Percentiles rank a stretch among this genome's conserved stretches.
Conservation (phyloP, 352 stramenopile species). For the Pythium diclinum region DNA sequence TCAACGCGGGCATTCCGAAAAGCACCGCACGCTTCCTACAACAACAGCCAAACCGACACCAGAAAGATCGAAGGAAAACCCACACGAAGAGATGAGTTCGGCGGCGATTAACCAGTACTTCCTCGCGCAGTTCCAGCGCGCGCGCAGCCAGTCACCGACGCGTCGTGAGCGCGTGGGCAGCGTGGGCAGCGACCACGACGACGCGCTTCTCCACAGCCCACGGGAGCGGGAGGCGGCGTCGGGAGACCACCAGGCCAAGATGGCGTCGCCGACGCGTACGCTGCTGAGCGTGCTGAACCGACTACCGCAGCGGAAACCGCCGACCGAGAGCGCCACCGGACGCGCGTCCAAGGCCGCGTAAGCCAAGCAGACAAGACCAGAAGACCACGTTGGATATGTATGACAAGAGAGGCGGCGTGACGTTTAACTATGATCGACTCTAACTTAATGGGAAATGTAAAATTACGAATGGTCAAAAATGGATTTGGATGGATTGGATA, state of each 20-base stretch:
- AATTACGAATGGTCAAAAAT: too few species aligned
- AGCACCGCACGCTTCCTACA: slow-evolving; percentile 1
- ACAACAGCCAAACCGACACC: background rate
- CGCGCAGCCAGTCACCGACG: slow-evolving; percentile 17
- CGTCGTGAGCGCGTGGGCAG: slow-evolving; percentile 10
- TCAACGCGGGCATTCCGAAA: slow-evolving; percentile 1
- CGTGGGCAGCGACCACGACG: slow-evolving; percentile 17
- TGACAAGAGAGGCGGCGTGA: background rate
- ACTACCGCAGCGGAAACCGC: slow-evolving; percentile 14
- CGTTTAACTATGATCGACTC: background rate
- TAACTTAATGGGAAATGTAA: background rate
- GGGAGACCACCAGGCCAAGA: background rate
- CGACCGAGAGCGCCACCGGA: background rate
- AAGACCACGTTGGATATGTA: background rate
- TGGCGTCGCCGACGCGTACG: slow-evolving; percentile 14
- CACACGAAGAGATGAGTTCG: slow-evolving; percentile 20
- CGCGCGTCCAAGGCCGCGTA: slow-evolving; percentile 3
- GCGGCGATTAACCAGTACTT: slow-evolving; percentile 30
- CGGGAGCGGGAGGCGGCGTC: background rate
- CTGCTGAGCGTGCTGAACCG: slow-evolving; percentile 20
- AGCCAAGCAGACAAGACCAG: background rate
- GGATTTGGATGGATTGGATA: too few species aligned
- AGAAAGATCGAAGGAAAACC: slow-evolving; percentile 8
- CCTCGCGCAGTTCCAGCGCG: slow-evolving; percentile 27
- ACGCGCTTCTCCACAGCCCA: slow-evolving; percentile 5